Base-by-base conservation (phyloP, 768 basidiomycete genomes). In the Termitomyces eurrhizus region DNA sequence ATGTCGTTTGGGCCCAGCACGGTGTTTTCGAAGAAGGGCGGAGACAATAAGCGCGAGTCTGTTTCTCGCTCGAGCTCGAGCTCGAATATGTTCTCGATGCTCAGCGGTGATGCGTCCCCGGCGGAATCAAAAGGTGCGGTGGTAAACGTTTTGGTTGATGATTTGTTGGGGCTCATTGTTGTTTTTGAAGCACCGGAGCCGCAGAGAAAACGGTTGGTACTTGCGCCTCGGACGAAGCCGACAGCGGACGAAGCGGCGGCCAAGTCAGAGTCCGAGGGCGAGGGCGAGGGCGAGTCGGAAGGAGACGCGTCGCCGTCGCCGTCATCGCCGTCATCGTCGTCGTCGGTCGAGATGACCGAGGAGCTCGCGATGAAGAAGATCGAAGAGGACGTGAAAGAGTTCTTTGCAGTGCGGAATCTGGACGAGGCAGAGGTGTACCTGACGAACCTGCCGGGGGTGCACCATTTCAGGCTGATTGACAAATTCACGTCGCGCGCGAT, bases 41-140 rank as follows among this genome's bases (percentile, higher is more conserved):
- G 49, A 9, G 56, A 57, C 4, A 35, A 63, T 66, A 88, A 90
- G 72, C 82, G 88, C 7, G 87, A 90, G 64, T 83, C n/a, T n/a
- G n/a, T 96, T 8, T 90, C 92, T 8, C 86, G 93, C 51, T 85
- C 87, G 52, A 95, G 94, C 73, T n/a, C n/a, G n/a, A n/a, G n/a
- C n/a, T n/a, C n/a, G n/a, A n/a, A n/a, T n/a, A 93, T 93, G 88
- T 94, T 94, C 77, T 88, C 87, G 26, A 89, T 91, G 85, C 87
- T 95, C 55, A 84, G 82, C 64, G 79, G 78, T 63, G 64, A 80
- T 8, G 87, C 88, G 64, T 80, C 83, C 39, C 75, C 78, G 0
- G 75, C 77, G 7, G 89, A n/a, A n/a, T n/a, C n/a, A n/a, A n/a
- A n/a, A n/a, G n/a, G n/a, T n/a, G n/a, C n/a, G n/a, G n/a, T n/a